Base-by-base conservation (phyloP, 345 rosid species). In the Citrus mangshanensis region DNA sequence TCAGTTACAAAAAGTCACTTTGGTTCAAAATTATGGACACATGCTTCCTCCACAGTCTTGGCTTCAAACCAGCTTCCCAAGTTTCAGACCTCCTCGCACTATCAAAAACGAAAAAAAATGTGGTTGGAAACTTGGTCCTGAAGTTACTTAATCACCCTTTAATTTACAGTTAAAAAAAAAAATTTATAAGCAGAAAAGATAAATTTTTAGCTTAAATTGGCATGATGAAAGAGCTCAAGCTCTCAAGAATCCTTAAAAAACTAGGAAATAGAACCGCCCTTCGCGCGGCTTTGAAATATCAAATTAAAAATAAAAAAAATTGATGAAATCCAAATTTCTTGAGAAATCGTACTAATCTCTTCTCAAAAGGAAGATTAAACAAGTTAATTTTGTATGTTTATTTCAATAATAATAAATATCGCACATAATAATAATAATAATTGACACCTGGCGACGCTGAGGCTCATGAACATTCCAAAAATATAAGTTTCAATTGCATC, bases 1-100 rank as follows among this genome's bases (percentile, higher is more conserved):
- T 79, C 84, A 55, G 81, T 81, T 81, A 81, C 80, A 72, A 32
- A 75, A 40, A 40, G 6, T 9, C 22, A 9, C 10, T 66, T 54
- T 73, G 27, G 42, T 59, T 75, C 55, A 72, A 63, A 73, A 56
- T 25, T 16, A 12, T 76, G 40, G 60, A 72, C 80, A 76, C 68
- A 58, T 78, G 34, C 60, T 46, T 14, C 30, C 60, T 62, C 38
- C 19, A 25, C 13, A 51, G 25, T 67, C 34, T 13, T 46, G 65
- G 49, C 74, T n/a, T 16, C 46, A 25, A 49, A 59, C 42, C 25
- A 75, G 22, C 14, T 3, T n/a, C 30, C 64, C 2, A 49, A 42
- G 32, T 51, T 68, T 67, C 70, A 28, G 25, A 22, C 60, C 59
- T n/a, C n/a, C 27, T 6, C 59, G 7, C 51, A 0, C 51, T 12